Conservation (phyloP, 2,329 filamentous ascomycete species). For the Alternaria hordeiaustralica region DNA sequence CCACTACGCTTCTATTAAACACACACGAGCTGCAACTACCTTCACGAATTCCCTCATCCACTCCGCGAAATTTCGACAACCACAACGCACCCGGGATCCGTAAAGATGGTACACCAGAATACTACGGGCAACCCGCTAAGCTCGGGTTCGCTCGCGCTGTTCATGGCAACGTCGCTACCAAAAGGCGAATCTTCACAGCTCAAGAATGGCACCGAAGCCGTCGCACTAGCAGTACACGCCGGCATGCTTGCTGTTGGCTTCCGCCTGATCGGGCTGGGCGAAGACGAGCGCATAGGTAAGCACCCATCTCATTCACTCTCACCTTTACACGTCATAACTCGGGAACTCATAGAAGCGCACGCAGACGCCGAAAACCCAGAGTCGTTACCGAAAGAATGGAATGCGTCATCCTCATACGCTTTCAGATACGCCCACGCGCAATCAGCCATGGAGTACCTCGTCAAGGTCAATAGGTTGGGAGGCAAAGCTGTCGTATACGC, state of each 20-base stretch:
- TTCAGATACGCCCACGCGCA: slow-evolving; percentile 89
- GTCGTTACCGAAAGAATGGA: slow-evolving; percentile 80
- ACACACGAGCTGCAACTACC: neutral
- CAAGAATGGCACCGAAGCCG: slow-evolving; percentile 77
- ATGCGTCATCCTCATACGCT: slow-evolving; percentile 72
- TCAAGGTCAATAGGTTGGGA: slow-evolving; percentile 83
- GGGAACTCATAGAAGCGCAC: slow-evolving; percentile 58
- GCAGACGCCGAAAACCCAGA: slow-evolving; percentile 63
- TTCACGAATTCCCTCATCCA: neutral
- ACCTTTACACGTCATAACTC: slow-evolving; percentile 25
- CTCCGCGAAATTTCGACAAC: neutral
- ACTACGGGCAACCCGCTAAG: slow-evolving; percentile 53
- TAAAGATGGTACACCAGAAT: slow-evolving; percentile 36
- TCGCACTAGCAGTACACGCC: slow-evolving; percentile 84
- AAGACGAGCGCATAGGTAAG: slow-evolving; percentile 77
- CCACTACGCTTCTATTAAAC: neutral
- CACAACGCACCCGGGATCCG: neutral
- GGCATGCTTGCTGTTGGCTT: slow-evolving; percentile 83
- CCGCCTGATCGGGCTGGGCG: slow-evolving; percentile 79
- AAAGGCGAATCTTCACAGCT: slow-evolving; percentile 53
- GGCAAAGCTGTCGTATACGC: slow-evolving; percentile 84
- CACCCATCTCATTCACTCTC: neutral
- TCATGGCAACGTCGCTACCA: slow-evolving; percentile 55
- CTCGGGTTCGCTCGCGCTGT: slow-evolving; percentile 50
- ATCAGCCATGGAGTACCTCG: slow-evolving; percentile 81